Base-by-base conservation (phyloP, 163 green algal species). In the Chlamydomonas reinhardtii region DNA sequence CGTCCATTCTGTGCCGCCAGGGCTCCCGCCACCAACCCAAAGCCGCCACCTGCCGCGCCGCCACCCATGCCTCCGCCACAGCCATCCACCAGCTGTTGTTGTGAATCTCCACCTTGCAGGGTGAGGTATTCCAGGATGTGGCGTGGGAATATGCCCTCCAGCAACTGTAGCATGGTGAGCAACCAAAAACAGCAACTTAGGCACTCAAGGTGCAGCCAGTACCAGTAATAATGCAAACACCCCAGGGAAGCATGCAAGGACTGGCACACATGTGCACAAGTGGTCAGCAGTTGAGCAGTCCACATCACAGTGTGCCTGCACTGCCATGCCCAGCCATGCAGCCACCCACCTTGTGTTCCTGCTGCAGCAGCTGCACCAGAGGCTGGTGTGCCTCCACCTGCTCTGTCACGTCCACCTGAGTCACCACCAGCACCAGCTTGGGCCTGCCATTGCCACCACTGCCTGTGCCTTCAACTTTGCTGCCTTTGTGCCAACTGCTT, bases 121-220 rank as follows among this genome's bases (percentile, higher is more conserved):
- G 77, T 76, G 17, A 85, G n/a, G 77, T 76, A 85, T 66, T 85
- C 77, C 15, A 85, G 76, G 43, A 59, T 37, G 54, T 85, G 77
- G 8, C 77, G 77, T n/a, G 77, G 77, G 24, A 85, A 76, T 31
- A 85, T 85, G 48, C 48, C 61, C 77, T 85, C 77, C 66, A 85
- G 65, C 48, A 82, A 20, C 75, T 82, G 75, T 2, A 11, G 17
- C 39, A 48, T 8, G 8, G 39, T 8, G 39, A 8, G 5, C 39
- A 48, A 48, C 39, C 39, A 48, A 48, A 14, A 48, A 5, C 39
- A 14, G 39, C 39, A 48, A 8, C n/a, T n/a, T n/a, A n/a, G n/a
- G n/a, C n/a, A n/a, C n/a, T n/a, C n/a, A n/a, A n/a, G n/a, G n/a
- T n/a, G n/a, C n/a, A n/a, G n/a, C n/a, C n/a, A n/a, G n/a, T n/a